Evolutionary conservation across 257 asterid species (phyloP).

Genomic region (Ajuga chamaepitys): DNA sequence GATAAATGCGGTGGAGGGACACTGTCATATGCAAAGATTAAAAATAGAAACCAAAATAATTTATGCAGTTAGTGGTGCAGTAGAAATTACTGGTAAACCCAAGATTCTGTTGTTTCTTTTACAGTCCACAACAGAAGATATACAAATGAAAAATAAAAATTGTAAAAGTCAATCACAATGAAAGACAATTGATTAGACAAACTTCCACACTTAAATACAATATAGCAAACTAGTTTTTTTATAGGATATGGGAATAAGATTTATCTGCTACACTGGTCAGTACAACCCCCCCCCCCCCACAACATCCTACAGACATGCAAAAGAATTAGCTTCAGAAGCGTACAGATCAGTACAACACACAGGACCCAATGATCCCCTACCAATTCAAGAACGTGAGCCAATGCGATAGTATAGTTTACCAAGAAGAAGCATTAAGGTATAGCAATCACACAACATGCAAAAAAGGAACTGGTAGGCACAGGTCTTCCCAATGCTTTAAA

Average conservation of each 20-base stretch:
- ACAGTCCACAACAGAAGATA: not conserved
- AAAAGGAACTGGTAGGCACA: not conserved
- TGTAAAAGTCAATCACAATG: not conserved
- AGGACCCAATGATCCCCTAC: not conserved
- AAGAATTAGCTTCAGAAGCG: not conserved
- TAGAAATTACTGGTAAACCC: not conserved
- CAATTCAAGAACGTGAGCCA: not conserved
- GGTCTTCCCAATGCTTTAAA: too few relatives aligned
- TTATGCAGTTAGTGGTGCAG: not conserved
- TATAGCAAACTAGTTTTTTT: not conserved
- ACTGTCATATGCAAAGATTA: conserved; percentile 35
- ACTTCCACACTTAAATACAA: not conserved
- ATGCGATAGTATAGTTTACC: too few relatives aligned
- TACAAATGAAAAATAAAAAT: not conserved
- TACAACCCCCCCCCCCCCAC: too few relatives aligned
- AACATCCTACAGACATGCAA: not conserved
- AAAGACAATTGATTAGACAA: not conserved
- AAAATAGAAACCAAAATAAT: not conserved
- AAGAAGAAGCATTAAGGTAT: not conserved
- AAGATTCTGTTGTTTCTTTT: not conserved
- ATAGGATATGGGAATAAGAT: not conserved
- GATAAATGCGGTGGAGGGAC: conserved; percentile 97
- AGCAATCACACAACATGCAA: not conserved
- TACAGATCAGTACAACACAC: not conserved
- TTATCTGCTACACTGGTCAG: too few relatives aligned